Evolutionary conservation across 2,329 filamentous ascomycete species (phyloP).

Genomic region (Aspergillus japonicus): DNA sequence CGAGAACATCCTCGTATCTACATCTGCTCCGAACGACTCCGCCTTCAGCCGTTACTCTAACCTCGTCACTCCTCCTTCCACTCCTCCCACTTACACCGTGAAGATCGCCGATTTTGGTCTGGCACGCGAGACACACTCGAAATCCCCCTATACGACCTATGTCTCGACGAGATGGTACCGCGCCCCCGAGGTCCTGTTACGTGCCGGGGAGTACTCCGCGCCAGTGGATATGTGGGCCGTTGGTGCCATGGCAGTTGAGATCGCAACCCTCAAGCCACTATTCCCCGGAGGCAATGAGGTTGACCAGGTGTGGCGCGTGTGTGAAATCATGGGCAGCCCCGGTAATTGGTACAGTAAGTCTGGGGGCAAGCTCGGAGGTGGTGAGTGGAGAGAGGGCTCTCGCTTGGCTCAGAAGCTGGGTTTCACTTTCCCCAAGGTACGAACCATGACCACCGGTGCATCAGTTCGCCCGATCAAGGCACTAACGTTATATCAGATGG

Average conservation of each 20-base stretch:
- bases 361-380: constrained; percentile 81
- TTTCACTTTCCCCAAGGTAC: constrained; percentile 88
- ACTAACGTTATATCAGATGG: constrained; percentile 64
- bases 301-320: constrained; percentile 97
- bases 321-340: constrained; percentile 98
- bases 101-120: constrained; percentile 99
- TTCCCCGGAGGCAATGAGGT: constrained; percentile 98
- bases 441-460: neutral
- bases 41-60: constrained; percentile 91
- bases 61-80: constrained; percentile 90
- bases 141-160: constrained; percentile 94
- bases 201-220: constrained; percentile 94
- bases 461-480: neutral
- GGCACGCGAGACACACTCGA: constrained; percentile 95
- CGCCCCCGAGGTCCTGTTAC: constrained; percentile 87
- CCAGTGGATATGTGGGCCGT: constrained; percentile 99
- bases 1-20: constrained; percentile 96
- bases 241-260: constrained; percentile 97
- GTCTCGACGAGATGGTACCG: constrained; percentile 96
- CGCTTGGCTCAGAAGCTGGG: constrained; percentile 91
- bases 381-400: constrained; percentile 95
- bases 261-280: constrained; percentile 91
- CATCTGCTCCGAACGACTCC: constrained; percentile 80
- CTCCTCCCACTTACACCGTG: constrained; percentile 88
- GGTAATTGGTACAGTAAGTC: constrained; percentile 97